Evolutionary conservation across 352 stramenopile species (phyloP).

Genomic region (Phytophthora idaei): DNA sequence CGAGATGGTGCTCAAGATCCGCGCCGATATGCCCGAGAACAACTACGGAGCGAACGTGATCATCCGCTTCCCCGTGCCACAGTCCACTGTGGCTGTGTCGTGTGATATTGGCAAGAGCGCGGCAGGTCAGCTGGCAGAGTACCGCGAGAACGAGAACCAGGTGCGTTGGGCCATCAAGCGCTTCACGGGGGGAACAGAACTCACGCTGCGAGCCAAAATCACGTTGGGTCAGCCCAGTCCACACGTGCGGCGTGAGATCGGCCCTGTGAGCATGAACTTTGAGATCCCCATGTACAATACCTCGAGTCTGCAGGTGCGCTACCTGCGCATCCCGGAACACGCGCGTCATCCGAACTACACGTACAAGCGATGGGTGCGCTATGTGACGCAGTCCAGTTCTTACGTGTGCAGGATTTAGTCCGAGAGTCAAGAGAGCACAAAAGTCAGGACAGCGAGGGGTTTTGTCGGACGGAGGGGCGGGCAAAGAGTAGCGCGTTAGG

Average conservation of each 20-base stretch:
- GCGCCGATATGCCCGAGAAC: constrained; percentile 93
- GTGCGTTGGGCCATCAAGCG: constrained; percentile 97
- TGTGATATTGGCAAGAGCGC: constrained; percentile 83
- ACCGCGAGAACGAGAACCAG: constrained; percentile 94
- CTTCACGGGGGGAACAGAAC: constrained; percentile 94
- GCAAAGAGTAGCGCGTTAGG: constrained; percentile 20
- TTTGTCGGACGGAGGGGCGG: background rate
- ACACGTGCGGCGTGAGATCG: constrained; percentile 93
- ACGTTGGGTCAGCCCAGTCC: constrained; percentile 78
- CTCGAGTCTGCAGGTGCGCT: constrained; percentile 97
- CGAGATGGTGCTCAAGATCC: constrained; percentile 93
- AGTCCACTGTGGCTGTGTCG: constrained; percentile 81
- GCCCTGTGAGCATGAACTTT: constrained; percentile 98
- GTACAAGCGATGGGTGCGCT: constrained; percentile 99
- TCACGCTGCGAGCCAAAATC: constrained; percentile 95
- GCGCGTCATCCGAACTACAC: constrained; percentile 96
- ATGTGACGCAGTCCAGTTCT: constrained; percentile 98
- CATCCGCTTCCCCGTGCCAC: constrained; percentile 94
- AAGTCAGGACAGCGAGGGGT: background rate
- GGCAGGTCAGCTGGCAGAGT: constrained; percentile 92
- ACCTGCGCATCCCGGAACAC: constrained; percentile 97
- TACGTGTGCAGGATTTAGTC: constrained; percentile 97
- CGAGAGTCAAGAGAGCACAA: background rate
- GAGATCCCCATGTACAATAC: constrained; percentile 99
- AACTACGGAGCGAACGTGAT: constrained; percentile 97